Percentiles rank a stretch among this genome's conserved stretches.
phyloP scores from a whole-genome alignment of 345 rosid species.

The sweet orange (Citrus sinensis) region DVS_A1.0 CM039168.1:3170001-3170500 shows the following conservation, averaged over 20 bases:
- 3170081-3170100: constrained; percentile 24
- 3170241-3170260: constrained; percentile 25
- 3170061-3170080: constrained; percentile 33
- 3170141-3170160: constrained; percentile 11
- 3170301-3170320: constrained; percentile 56
- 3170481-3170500: neutral
- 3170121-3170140: constrained; percentile 8
- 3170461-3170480: neutral
- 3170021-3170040: constrained; percentile 66
- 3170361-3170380: neutral
- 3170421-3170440: constrained; percentile 1
- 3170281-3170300: constrained; percentile 62
- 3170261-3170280: constrained; percentile 60
- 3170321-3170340: constrained; percentile 77
- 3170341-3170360: constrained; percentile 36
- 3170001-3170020: constrained; percentile 57
- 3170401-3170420: neutral
- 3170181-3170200: constrained; percentile 48
- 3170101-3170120: constrained; percentile 7
- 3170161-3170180: constrained; percentile 58
- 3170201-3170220: constrained; percentile 73
- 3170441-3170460: neutral
- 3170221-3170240: constrained; percentile 31
- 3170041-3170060: constrained; percentile 76
- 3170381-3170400: neutral